Evolutionary conservation across 2,329 filamentous ascomycete species (phyloP), one percentile per base, ranked within the genome.

Genomic region (Elsinoe perseae): DNA sequence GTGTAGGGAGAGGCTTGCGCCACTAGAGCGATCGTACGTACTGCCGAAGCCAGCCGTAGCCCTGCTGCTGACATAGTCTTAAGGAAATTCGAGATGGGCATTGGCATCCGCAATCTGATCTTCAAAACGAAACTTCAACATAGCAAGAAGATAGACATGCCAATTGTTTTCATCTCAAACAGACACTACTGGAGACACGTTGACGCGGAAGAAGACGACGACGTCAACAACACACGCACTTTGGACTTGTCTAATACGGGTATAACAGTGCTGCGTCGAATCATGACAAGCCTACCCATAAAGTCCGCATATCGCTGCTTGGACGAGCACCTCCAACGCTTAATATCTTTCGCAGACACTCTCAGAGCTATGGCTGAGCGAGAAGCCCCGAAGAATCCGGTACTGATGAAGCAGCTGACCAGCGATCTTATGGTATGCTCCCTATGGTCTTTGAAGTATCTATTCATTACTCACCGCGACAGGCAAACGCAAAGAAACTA

Each of bases 111-210:
- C 27, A 65, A 62, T 20, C 1, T 10, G 1, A 18, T 56, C 3
- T 44, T 61, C 53, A 60, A 34, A 4, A 12, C 16, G 1, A 23
- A 34, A 8, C 32, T 64, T n/a, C 56, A 43, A 9, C 5, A 57
- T 18, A 54, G 52, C 9, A 57, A 44, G 16, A 8, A 50, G 54
- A 3, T 57, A 61, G 36, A 32, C 65, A 7, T 64, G 1, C 20
- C 50, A 0, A 59, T 65, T 20, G 58, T 58, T 30, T 61, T 56
- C 52, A 59, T 68, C 8, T 65, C 64, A 2, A 67, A 64, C 18
- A 16, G 25, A 5, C 65, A 67, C 42, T 67, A 68, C 50, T 53
- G 32, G 2, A 56, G 54, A 20, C 54, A 52, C n/a, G 14, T 3
- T 4, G 48, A 44, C 12, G 18, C 3, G 2, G 3, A 42, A 20